Conservation (phyloP, 441 rosid genomes). For the Eutrema salsugineum region DNA sequence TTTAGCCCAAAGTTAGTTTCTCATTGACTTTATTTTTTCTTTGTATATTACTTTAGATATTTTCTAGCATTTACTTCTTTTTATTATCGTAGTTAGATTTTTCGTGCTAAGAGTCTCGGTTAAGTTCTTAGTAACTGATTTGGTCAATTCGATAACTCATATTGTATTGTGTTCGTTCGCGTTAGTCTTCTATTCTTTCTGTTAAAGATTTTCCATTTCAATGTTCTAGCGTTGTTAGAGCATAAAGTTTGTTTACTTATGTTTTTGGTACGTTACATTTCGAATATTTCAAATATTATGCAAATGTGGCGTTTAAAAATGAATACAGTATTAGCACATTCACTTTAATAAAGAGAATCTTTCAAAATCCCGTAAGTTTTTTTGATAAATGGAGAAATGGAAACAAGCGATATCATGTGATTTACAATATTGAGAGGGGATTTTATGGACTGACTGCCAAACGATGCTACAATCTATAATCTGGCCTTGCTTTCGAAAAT, state of each 20-base stretch:
- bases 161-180: constrained; percentile 15
- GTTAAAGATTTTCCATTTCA: background rate
- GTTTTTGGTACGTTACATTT: background rate
- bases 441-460: too few relatives aligned
- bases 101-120: constrained; percentile 14
- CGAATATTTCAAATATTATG: background rate
- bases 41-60: constrained; percentile 23
- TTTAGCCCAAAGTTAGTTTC: constrained; percentile 11
- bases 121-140: constrained; percentile 19
- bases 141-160: constrained; percentile 16
- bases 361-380: too few relatives aligned
- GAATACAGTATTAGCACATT: too few relatives aligned
- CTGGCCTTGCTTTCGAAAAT: too few relatives aligned
- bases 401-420: too few relatives aligned
- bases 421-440: too few relatives aligned
- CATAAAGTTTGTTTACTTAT: background rate
- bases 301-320: background rate
- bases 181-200: background rate
- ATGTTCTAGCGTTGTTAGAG: constrained; percentile 7
- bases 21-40: background rate
- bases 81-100: background rate
- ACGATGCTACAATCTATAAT: too few relatives aligned
- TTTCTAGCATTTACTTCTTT: constrained; percentile 13
- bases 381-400: too few relatives aligned
- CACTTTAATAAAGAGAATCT: too few relatives aligned